Evolutionary conservation across 805 yeast species (phyloP).

Genomic region (Blastobotrys chiropterorum): DNA sequence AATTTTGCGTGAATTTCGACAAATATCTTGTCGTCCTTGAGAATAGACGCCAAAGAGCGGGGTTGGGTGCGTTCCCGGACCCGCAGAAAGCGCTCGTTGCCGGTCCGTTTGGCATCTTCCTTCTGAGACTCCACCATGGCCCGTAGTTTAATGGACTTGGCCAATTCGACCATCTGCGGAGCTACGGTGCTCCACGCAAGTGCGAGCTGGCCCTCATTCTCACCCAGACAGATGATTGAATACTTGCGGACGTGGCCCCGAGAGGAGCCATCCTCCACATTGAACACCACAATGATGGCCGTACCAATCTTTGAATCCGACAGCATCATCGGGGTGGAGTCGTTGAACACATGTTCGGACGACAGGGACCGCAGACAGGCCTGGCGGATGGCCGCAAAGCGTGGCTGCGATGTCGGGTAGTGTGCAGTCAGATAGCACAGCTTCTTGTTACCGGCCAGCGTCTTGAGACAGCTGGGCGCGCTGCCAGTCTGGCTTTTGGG

Average conservation of each 20-base stretch:
- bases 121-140: constrained; percentile 11
- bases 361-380: constrained; percentile 23
- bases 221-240: constrained; percentile 22
- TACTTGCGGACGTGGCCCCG: constrained; percentile 23
- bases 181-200: constrained; percentile 18
- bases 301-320: constrained; percentile 22
- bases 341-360: constrained; percentile 23
- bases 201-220: constrained; percentile 17
- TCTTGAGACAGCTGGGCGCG: constrained; percentile 3
- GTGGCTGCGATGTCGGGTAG: constrained; percentile 22
- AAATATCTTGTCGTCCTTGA: constrained; percentile 15
- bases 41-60: constrained; percentile 13
- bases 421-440: constrained; percentile 18
- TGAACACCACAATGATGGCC: constrained; percentile 20
- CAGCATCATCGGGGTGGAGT: constrained; percentile 22
- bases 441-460: constrained; percentile 1
- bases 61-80: constrained; percentile 14
- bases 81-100: constrained; percentile 18
- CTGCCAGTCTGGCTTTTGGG: constrained; percentile 11
- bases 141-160: constrained; percentile 15
- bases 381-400: constrained; percentile 25
- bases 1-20: constrained; percentile 7
- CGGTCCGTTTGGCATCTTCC: constrained; percentile 9
- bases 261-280: constrained; percentile 19
- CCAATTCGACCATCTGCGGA: constrained; percentile 17